These are phyloP conservation scores for Remersonia thermophila DNA, from an alignment of 2,329 filamentous ascomycete species.

Conservation along the genomic window DNA sequence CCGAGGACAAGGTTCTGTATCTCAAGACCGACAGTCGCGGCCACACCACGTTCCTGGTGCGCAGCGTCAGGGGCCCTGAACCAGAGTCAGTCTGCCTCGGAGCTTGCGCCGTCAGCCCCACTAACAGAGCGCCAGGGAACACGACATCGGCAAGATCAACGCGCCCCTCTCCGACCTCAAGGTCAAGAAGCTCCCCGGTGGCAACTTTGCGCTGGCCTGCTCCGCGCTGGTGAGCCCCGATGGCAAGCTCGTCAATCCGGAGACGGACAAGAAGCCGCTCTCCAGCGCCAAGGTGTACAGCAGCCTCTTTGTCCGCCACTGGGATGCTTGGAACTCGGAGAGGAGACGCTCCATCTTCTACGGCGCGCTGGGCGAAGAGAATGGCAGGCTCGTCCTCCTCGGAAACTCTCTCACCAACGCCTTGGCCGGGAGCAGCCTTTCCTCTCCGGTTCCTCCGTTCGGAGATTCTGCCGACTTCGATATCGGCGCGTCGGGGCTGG, in stretches of 20 bases:
- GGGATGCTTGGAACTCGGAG: slow-evolving; percentile 63
- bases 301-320: slow-evolving; percentile 67
- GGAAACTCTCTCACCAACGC: slow-evolving; percentile 44
- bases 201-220: slow-evolving; percentile 41
- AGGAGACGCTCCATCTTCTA: slow-evolving; percentile 65
- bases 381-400: slow-evolving; percentile 30
- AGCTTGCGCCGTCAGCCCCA: no score
- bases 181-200: slow-evolving; percentile 35
- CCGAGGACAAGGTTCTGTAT: slow-evolving; percentile 48
- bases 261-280: slow-evolving; percentile 44
- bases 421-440: slow-evolving; percentile 45
- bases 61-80: slow-evolving; percentile 23
- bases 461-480: slow-evolving; percentile 75
- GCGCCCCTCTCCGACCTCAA: slow-evolving; percentile 49
- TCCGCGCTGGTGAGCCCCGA: slow-evolving; percentile 55
- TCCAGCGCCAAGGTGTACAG: slow-evolving; percentile 61
- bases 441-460: slow-evolving; percentile 63
- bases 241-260: slow-evolving; percentile 56
- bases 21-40: slow-evolving; percentile 39
- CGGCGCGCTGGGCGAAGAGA: slow-evolving; percentile 41
- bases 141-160: slow-evolving; percentile 36
- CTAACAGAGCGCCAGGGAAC: no score
- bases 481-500: slow-evolving; percentile 50
- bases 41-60: slow-evolving; percentile 34
- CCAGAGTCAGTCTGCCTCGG: slow-evolving; percentile 27